Base-by-base conservation (phyloP, 2,329 filamentous ascomycete genomes). In the Pleoardoris graminearum region DNA sequence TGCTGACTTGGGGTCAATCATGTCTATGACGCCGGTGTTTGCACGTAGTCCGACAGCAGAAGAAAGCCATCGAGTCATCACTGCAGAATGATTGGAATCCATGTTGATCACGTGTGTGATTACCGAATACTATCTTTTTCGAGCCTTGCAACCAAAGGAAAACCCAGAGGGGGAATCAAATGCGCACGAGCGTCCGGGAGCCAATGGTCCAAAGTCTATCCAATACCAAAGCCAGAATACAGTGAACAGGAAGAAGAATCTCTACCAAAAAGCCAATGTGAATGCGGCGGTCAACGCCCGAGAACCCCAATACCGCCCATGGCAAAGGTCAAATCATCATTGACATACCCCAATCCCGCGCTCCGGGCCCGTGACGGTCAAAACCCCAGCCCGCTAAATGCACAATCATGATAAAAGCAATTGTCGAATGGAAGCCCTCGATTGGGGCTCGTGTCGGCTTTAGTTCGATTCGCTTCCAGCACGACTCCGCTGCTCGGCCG, bases 301-400 rank as follows among this genome's bases (percentile, higher is more conserved):
- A 52, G 38, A 14, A 39, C 25, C 16, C 47, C 41, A 44, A 47
- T 11, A 12, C 47, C 17, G 46, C 46, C 27, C 30, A 32, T 17
- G 43, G 19, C 27, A 10, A 17, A 21, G n/a, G 22, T 32, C 27
- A 14, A 39, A 32, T 23, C 44, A 29, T 37, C 19, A 22, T 33
- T 23, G 8, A 36, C 48, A 32, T 54, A 54, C 41, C 46, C 49
- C 35, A 44, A 35, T 39, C 41, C 36, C 21, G 16, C 30, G 39
- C 25, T 44, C 51, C 46, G 21, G 25, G 48, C 30, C n/a, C 45
- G 39, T 52, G 29, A 37, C 37, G 7, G n/a, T 23, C 16, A 29
- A 33, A 30, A 41, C 32, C 29, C 53, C 49, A 55, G 53, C 62
- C 57, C 63, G 61, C 63, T 68, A 67, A 67, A 66, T 67, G 63